Evolutionary conservation across 2,329 filamentous ascomycete genomes (phyloP).

Genomic region (Fusarium avenaceum): DNA sequence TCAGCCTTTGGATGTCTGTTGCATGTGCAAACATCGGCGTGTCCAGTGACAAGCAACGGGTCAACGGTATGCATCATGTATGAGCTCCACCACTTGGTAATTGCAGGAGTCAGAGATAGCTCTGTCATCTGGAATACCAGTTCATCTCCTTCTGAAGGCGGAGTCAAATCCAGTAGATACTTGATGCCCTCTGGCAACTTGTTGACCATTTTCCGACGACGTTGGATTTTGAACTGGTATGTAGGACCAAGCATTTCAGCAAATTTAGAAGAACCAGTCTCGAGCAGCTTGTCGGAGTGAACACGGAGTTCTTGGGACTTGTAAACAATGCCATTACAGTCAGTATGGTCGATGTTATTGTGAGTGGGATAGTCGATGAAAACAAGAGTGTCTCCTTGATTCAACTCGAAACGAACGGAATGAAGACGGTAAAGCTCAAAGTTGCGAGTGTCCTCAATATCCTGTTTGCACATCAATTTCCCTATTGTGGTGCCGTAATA

Average conservation of each 20-base stretch:
- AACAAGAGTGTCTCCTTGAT: constrained; percentile 60
- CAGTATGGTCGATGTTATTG: constrained; percentile 39
- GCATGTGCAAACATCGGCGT: constrained; percentile 59
- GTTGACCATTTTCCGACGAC: constrained; percentile 55
- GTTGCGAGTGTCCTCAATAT: constrained; percentile 43
- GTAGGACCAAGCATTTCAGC: constrained; percentile 59
- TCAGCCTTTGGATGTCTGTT: constrained; percentile 9
- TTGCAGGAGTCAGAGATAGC: constrained; percentile 67
- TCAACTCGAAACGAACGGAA: constrained; percentile 46
- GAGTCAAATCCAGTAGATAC: constrained; percentile 74
- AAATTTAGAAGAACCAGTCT: constrained; percentile 63
- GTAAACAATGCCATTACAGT: constrained; percentile 55
- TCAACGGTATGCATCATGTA: constrained; percentile 52
- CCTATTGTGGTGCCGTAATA: background rate
- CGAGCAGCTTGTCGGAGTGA: constrained; percentile 61
- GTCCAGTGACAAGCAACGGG: constrained; percentile 54
- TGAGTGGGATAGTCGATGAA: constrained; percentile 57
- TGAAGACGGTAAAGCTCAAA: constrained; percentile 50
- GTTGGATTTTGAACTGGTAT: constrained; percentile 57
- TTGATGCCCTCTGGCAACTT: constrained; percentile 61
- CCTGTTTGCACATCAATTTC: constrained; percentile 23
- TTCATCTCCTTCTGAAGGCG: constrained; percentile 72
- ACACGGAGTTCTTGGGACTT: constrained; percentile 58
- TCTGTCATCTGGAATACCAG: constrained; percentile 70
- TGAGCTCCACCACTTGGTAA: constrained; percentile 68